Conservation (phyloP, 2,329 filamentous ascomycete genomes). For the Alternaria brassicicola region DNA sequence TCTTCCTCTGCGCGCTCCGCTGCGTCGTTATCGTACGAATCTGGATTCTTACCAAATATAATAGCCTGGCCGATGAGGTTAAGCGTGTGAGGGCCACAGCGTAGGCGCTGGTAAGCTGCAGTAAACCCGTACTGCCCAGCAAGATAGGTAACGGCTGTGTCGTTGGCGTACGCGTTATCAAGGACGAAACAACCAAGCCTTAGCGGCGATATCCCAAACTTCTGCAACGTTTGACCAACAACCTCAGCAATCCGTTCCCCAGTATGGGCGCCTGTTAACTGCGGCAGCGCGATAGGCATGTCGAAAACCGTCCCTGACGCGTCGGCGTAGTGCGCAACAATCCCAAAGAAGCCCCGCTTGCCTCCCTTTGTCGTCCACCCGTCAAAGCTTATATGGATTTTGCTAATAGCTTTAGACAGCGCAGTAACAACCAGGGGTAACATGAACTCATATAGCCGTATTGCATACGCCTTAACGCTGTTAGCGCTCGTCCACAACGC, state of each 20-base stretch:
- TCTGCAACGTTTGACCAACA: neutral
- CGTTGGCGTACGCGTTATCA: neutral
- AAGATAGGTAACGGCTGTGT: neutral
- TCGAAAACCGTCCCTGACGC: neutral
- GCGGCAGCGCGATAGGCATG: conserved; percentile 10
- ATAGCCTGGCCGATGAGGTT: conserved; percentile 2
- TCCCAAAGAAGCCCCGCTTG: conserved; percentile 1
- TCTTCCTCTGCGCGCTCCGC: neutral
- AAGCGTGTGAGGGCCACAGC: conserved; percentile 4
- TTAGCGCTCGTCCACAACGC: neutral
- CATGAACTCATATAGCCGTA: neutral
- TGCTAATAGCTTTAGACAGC: neutral
- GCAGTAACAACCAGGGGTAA: neutral
- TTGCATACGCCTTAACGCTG: neutral
- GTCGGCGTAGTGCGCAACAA: conserved; percentile 7
- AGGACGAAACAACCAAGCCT: neutral
- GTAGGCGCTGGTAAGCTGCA: neutral
- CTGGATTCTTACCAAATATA: neutral
- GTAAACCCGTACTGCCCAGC: too few species aligned
- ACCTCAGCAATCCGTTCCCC: conserved; percentile 4
- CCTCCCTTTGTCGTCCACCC: conserved; percentile 9
- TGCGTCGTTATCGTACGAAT: conserved; percentile 2
- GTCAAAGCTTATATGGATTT: neutral
- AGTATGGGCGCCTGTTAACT: conserved; percentile 6
- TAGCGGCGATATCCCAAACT: neutral